These are phyloP conservation scores for Neonectria hederae DNA, from an alignment of 2,329 filamentous ascomycete species.

Conservation along the genomic window DNA sequence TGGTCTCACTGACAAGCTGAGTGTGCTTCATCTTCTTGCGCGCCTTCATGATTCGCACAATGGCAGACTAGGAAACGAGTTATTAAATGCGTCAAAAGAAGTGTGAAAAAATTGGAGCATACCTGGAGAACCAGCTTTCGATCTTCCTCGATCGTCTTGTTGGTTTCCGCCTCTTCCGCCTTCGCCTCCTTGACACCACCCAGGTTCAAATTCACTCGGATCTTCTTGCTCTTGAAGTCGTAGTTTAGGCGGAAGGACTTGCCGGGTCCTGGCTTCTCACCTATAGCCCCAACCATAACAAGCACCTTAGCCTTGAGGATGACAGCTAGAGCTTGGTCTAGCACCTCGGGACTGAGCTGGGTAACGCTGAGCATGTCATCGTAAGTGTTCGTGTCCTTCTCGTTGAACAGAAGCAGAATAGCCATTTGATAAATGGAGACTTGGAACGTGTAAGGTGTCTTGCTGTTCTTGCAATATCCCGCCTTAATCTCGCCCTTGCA, in stretches of 20 bases:
- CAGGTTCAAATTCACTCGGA: slow-evolving; percentile 95
- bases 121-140: slow-evolving; percentile 96
- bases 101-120: slow-evolving; percentile 49
- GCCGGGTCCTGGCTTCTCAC: slow-evolving; percentile 78
- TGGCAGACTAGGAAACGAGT: slow-evolving; percentile 77
- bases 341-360: slow-evolving; percentile 78
- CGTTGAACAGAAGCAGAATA: slow-evolving; percentile 93
- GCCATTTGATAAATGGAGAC: slow-evolving; percentile 99
- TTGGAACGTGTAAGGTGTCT: slow-evolving; percentile 95
- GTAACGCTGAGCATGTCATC: slow-evolving; percentile 88
- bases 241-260: slow-evolving; percentile 88
- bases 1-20: slow-evolving; percentile 92
- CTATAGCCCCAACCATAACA: slow-evolving; percentile 71
- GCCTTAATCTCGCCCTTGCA: slow-evolving; percentile 97
- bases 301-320: slow-evolving; percentile 95
- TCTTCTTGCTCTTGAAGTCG: slow-evolving; percentile 98
- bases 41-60: slow-evolving; percentile 99
- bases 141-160: slow-evolving; percentile 99
- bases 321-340: slow-evolving; percentile 87
- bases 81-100: slow-evolving; percentile 28
- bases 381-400: slow-evolving; percentile 84
- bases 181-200: slow-evolving; percentile 95
- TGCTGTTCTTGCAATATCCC: slow-evolving; percentile 88
- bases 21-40: slow-evolving; percentile 99
- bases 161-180: slow-evolving; percentile 94